These are phyloP conservation scores for Suillus paluster DNA, from an alignment of 768 basidiomycete genomes.

Conservation along the genomic window DNA sequence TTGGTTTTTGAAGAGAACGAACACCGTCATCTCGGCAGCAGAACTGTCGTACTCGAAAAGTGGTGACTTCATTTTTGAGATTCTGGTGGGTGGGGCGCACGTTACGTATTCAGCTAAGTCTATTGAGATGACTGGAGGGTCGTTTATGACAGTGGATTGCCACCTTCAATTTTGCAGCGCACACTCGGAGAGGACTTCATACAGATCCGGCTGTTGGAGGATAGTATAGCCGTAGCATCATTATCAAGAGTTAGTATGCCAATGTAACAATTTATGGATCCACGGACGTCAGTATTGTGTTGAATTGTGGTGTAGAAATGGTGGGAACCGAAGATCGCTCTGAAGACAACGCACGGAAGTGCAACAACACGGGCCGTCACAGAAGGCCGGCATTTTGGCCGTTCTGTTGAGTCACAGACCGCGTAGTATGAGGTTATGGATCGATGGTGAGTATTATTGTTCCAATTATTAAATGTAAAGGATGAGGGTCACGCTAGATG, in stretches of 20 bases:
- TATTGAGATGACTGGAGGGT: not conserved
- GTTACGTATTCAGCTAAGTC: constrained; percentile 2
- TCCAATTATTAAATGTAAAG: not conserved
- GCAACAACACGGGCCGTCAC: not conserved
- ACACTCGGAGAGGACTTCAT: not conserved
- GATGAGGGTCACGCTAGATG: not conserved
- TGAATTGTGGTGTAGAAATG: not conserved
- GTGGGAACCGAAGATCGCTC: not conserved
- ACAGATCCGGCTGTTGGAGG: not conserved
- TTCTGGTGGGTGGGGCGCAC: not conserved
- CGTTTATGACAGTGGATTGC: too few species aligned
- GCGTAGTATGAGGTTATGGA: not conserved
- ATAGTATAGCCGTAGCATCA: not conserved
- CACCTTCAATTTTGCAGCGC: not conserved
- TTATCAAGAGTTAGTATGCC: not conserved
- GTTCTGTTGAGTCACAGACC: not conserved
- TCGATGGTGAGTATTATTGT: not conserved
- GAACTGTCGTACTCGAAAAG: not conserved
- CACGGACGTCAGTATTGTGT: not conserved
- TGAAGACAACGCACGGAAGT: not conserved
- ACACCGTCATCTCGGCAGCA: not conserved
- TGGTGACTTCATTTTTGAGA: not conserved
- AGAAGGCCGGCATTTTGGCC: not conserved
- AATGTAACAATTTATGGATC: not conserved
- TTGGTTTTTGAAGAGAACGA: not conserved